These are phyloP conservation scores for Hymenoscyphus infarciens DNA, from an alignment of 2,329 filamentous ascomycete species.

Conservation along the genomic window DNA sequence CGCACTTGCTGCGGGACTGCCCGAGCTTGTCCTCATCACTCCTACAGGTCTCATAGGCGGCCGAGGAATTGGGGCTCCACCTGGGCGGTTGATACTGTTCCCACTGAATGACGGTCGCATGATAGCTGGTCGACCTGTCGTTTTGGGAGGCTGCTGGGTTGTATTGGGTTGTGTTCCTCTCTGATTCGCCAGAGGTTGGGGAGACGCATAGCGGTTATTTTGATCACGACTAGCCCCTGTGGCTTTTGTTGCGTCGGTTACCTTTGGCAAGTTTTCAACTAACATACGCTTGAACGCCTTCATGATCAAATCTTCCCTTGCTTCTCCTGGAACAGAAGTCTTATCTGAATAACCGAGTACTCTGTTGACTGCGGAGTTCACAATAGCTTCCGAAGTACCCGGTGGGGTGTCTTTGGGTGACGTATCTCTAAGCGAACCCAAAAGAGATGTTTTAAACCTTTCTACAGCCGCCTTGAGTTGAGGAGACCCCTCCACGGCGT, in stretches of 20 bases:
- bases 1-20: constrained; percentile 24
- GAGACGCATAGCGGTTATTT: constrained; percentile 15
- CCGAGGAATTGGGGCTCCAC: constrained; percentile 23
- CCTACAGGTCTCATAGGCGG: constrained; percentile 32
- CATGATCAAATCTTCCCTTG: constrained; percentile 29
- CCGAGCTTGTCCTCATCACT: constrained; percentile 27
- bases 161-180: constrained; percentile 21
- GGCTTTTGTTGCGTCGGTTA: constrained; percentile 16
- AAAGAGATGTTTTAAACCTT: constrained; percentile 28
- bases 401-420: constrained; percentile 12
- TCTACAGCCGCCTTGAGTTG: constrained; percentile 19
- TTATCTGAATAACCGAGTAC: constrained; percentile 29
- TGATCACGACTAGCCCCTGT: constrained; percentile 11
- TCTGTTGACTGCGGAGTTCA: constrained; percentile 33
- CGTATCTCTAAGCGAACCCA: constrained; percentile 6
- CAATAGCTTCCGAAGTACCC: constrained; percentile 28
- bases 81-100: constrained; percentile 21
- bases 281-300: constrained; percentile 29
- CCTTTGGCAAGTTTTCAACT: constrained; percentile 21
- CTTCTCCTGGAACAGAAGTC: constrained; percentile 24
- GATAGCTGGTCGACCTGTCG: constrained; percentile 23
- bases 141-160: constrained; percentile 20
- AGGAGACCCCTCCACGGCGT: neutral
- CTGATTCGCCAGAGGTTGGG: constrained; percentile 23
- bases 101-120: constrained; percentile 31